Conservation (phyloP, 768 basidiomycete genomes). For the Phylloporus arenicola region DNA sequence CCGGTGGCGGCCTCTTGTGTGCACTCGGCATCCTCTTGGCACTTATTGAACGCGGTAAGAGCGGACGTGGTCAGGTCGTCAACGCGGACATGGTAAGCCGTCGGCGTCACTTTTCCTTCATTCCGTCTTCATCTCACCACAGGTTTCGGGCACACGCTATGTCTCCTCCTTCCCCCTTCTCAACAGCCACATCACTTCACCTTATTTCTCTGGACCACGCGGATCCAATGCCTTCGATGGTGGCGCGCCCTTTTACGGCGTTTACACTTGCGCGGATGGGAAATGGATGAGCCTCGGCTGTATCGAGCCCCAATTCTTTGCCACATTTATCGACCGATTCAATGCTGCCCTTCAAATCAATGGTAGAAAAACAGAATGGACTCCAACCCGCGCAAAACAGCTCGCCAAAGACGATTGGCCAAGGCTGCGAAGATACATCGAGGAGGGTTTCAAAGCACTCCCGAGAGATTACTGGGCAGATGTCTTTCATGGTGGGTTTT, state of each 20-base stretch:
- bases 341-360: conserved; percentile 42
- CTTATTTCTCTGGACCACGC: conserved; percentile 39
- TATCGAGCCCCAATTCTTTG: conserved; percentile 69
- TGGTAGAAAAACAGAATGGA: conserved; percentile 46
- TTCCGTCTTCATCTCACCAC: neutral
- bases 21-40: conserved; percentile 71
- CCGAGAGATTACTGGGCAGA: conserved; percentile 65
- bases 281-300: conserved; percentile 75
- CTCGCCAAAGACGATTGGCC: conserved; percentile 50
- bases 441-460: conserved; percentile 54
- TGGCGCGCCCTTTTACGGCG: conserved; percentile 71
- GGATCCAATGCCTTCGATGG: conserved; percentile 66
- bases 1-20: conserved; percentile 72
- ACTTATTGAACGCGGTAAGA: conserved; percentile 58
- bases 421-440: conserved; percentile 50
- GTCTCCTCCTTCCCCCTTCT: conserved; percentile 68
- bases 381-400: conserved; percentile 45
- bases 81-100: conserved; percentile 64
- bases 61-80: conserved; percentile 69
- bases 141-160: conserved; percentile 81
- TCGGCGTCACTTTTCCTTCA: neutral
- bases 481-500: conserved; percentile 53
- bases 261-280: conserved; percentile 70
- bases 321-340: conserved; percentile 53
- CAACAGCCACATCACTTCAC: conserved; percentile 30